A percentile compares a stretch with the other conserved stretches of the same genome.
These are phyloP conservation scores for Tardiomyces digboiensis DNA, from an alignment of 1,139 yeast genomes.

Conservation along the genomic window DNA sequence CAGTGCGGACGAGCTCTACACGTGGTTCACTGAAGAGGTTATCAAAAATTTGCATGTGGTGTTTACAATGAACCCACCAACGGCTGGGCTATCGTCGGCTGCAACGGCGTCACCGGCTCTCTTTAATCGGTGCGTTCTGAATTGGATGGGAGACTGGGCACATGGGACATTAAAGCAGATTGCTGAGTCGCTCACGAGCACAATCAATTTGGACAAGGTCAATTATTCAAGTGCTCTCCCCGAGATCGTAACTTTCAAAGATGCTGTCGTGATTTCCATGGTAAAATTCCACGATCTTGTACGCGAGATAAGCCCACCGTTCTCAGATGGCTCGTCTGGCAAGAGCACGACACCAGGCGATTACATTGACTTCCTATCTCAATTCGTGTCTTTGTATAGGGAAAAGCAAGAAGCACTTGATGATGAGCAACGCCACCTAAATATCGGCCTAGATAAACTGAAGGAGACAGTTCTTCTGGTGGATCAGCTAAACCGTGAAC, in stretches of 20 bases:
- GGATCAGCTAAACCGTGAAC: conserved; percentile 42
- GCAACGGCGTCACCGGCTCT: conserved; percentile 81
- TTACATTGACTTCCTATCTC: conserved; percentile 42
- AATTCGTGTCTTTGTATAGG: conserved; percentile 37
- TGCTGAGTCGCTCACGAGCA: conserved; percentile 33
- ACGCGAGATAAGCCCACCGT: not conserved
- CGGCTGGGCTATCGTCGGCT: conserved; percentile 29
- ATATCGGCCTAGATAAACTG: conserved; percentile 64
- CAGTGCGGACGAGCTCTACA: conserved; percentile 59
- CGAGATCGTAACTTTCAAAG: conserved; percentile 28
- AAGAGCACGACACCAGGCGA: conserved; percentile 41
- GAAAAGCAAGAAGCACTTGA: conserved; percentile 43
- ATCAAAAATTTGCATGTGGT: conserved; percentile 73
- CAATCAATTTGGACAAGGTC: conserved; percentile 35
- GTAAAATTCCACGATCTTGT: conserved; percentile 35
- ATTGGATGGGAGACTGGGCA: conserved; percentile 90
- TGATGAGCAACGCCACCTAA: conserved; percentile 62
- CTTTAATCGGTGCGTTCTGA: conserved; percentile 81
- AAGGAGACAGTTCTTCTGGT: conserved; percentile 74
- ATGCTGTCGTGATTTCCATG: conserved; percentile 39
- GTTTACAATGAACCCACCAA: conserved; percentile 60
- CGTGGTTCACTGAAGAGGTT: conserved; percentile 66
- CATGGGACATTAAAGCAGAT: conserved; percentile 40
- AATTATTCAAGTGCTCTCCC: not conserved
- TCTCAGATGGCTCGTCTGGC: conserved; percentile 6